Percentiles rank a stretch among this genome's conserved stretches.
Conservation (phyloP, 2,329 filamentous ascomycete genomes). For the Pseudogymnoascus sp. region DNA sequence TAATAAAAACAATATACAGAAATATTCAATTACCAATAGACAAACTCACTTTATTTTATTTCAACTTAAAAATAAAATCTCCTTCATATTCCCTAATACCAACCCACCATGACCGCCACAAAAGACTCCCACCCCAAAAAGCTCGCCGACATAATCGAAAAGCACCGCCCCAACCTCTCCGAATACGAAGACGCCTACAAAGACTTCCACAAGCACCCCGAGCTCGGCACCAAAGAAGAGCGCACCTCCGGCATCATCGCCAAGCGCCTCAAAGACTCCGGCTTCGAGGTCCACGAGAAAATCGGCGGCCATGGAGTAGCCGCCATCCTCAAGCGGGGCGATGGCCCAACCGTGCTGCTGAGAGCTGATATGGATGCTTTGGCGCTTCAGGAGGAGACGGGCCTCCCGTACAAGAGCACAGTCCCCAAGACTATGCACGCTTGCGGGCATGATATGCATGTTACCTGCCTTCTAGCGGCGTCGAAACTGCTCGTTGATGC, state of each 20-base stretch:
- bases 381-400: not conserved
- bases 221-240: not conserved
- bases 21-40: too few species aligned
- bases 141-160: not conserved
- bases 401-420: not conserved
- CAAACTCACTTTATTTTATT: not conserved
- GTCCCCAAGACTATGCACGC: not conserved
- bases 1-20: not conserved
- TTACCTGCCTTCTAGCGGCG: constrained; percentile 43
- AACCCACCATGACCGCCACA: not conserved
- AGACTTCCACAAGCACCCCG: not conserved
- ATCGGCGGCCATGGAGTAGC: not conserved
- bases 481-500: constrained; percentile 37
- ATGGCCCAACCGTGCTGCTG: not conserved
- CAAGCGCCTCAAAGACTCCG: not conserved
- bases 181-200: not conserved
- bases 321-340: not conserved
- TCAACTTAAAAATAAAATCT: not conserved
- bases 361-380: not conserved
- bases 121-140: not conserved
- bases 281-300: not conserved
- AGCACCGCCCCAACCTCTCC: not conserved
- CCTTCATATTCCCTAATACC: not conserved
- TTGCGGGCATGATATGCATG: constrained; percentile 51
- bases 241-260: not conserved